phyloP scores from a whole-genome alignment of 176 grass and related monocot genomes.

The Phoenix dactylifera region DNA sequence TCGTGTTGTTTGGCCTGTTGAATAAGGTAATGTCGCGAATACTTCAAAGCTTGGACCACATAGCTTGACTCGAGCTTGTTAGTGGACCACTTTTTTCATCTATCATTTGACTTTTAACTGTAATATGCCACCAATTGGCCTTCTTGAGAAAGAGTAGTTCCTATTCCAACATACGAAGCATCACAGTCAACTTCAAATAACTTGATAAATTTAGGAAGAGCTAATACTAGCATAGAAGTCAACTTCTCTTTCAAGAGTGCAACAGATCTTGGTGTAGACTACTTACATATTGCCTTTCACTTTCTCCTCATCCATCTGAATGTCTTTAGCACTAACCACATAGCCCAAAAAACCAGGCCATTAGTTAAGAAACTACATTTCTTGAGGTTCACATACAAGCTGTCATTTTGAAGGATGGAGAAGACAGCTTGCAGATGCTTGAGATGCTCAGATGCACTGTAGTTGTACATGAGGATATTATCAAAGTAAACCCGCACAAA shows the following conservation, averaged over 20 bases:
- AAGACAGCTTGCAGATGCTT: neutral
- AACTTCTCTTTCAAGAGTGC: too few relatives aligned
- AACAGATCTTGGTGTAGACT: neutral
- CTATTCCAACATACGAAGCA: neutral
- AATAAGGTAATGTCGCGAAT: neutral
- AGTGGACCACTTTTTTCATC: neutral
- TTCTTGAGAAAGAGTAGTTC: neutral
- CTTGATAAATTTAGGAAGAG: too few relatives aligned
- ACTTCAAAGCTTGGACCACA: neutral
- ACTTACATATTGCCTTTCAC: neutral
- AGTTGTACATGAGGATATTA: neutral
- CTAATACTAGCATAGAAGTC: too few relatives aligned
- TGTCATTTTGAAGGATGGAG: neutral
- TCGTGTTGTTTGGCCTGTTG: neutral
- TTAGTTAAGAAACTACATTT: neutral
- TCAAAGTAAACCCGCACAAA: neutral
- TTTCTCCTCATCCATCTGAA: too few relatives aligned
- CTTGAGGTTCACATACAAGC: neutral
- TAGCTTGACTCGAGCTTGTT: neutral
- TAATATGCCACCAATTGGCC: neutral
- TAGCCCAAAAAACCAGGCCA: neutral
- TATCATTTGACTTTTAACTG: neutral
- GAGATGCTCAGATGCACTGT: neutral
- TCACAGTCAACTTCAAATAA: neutral
- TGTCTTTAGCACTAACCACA: neutral